Base-by-base conservation (phyloP, 2,329 filamentous ascomycete genomes). In the Aspergillus neoniger region DNA sequence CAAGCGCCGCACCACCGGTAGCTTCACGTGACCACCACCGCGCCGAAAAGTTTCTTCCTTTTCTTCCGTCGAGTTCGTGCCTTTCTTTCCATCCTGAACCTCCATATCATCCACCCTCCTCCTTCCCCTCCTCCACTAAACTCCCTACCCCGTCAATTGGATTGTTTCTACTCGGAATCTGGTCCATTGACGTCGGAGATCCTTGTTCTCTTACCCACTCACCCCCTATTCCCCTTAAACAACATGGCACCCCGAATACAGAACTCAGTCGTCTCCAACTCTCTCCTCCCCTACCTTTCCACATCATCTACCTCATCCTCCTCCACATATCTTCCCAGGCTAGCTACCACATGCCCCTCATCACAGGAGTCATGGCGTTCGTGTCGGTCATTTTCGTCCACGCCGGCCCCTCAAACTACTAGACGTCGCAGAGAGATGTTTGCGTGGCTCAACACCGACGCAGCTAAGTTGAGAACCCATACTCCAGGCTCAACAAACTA, bases 361-460 rank as follows among this genome's bases (percentile, higher is more conserved):
- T 58, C 30, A 21, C 12, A 58, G 39, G 65, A 63, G 55, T 67
- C 66, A 19, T 69, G 66, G 54, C 68, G 44, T 59, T 65, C 54
- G 55, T 66, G 44, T 17, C 73, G 74, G 15, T 66, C 70, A 14
- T 76, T 77, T 58, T 76, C 74, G 17, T 71, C 67, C n/a, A 73
- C 74, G 6, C 58, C 66, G 49, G 65, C 69, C 49, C 43, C 70
- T 30, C 74, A 79, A 59, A 86, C 84, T 47, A 77, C 84, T 47
- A 77, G 77, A 65, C 78, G 83, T 44, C 82, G 85, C 61, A 76
- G 79, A 60, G 75, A 81, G 53, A 86, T 88, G 79, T 86, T 83
- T 67, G 74, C 77, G 63, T 88, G 86, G 86, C 78, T 88, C 39
- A 81, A 83, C 62, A 63, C 62, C 17, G 67, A 73, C 56, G 76